phyloP scores from a whole-genome alignment of 805 yeast species.

The Saturnispora sekii region DNA sequence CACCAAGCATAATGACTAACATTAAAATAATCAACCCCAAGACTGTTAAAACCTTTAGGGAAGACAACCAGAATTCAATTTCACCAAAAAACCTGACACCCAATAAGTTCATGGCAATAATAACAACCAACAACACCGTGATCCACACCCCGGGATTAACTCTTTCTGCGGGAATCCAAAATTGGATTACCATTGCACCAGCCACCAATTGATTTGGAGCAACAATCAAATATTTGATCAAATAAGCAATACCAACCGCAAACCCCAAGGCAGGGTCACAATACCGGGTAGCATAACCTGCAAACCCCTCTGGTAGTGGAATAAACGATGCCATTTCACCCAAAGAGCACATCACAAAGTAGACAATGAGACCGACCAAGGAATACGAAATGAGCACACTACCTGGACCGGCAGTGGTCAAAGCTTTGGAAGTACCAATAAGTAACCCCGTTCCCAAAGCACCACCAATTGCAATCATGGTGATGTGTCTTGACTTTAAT shows the following conservation, averaged over 20 bases:
- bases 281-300: constrained; percentile 44
- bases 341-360: constrained; percentile 48
- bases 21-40: constrained; percentile 57
- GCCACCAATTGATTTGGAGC: constrained; percentile 52
- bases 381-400: constrained; percentile 54
- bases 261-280: constrained; percentile 46
- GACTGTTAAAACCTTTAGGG: constrained; percentile 55
- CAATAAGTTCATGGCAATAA: constrained; percentile 32
- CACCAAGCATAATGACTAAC: constrained; percentile 63
- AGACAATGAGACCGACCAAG: constrained; percentile 62
- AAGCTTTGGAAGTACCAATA: constrained; percentile 66
- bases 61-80: constrained; percentile 47
- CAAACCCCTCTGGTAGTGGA: constrained; percentile 46
- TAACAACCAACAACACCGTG: constrained; percentile 33
- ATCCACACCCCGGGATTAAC: constrained; percentile 49
- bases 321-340: constrained; percentile 50
- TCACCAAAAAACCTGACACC: constrained; percentile 44
- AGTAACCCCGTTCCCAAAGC: constrained; percentile 75
- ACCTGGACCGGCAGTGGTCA: constrained; percentile 64
- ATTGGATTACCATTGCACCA: constrained; percentile 43
- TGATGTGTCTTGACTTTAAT: constrained; percentile 40
- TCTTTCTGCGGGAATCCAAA: constrained; percentile 37
- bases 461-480: constrained; percentile 71
- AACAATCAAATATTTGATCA: constrained; percentile 41
- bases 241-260: constrained; percentile 46